Percentiles rank a stretch among this genome's conserved stretches.
Conservation (phyloP, 345 rosid genomes). For the Physaria fendleri region DNA sequence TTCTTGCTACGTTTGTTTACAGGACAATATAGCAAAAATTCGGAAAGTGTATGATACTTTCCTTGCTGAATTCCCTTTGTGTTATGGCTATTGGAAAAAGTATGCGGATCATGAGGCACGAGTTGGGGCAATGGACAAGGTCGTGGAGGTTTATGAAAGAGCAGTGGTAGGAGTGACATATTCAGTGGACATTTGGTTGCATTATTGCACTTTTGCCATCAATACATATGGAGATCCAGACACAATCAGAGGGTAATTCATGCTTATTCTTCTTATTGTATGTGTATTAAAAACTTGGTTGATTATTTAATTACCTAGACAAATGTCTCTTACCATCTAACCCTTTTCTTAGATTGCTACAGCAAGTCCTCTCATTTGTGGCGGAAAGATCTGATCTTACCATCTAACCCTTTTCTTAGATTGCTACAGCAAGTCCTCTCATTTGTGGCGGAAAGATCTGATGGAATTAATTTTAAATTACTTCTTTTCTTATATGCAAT, state of each 20-base stretch:
- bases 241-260: conserved; percentile 76
- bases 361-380: conserved; percentile 59
- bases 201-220: conserved; percentile 75
- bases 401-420: conserved; percentile 64
- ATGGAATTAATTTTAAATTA: conserved; percentile 48
- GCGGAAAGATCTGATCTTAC: conserved; percentile 54
- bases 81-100: conserved; percentile 99
- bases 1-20: conserved; percentile 21
- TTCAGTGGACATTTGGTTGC: conserved; percentile 98
- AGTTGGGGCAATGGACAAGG: conserved; percentile 82
- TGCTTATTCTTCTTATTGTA: conserved; percentile 20
- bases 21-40: conserved; percentile 82
- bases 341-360: conserved; percentile 55
- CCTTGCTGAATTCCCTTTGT: conserved; percentile 86
- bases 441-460: conserved; percentile 57
- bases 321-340: conserved; percentile 57
- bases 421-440: conserved; percentile 66
- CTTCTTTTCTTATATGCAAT: conserved; percentile 30
- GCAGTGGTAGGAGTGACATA: conserved; percentile 91
- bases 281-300: conserved; percentile 30
- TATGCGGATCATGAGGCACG: conserved; percentile 96
- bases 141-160: conserved; percentile 90
- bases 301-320: conserved; percentile 30
- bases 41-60: conserved; percentile 82
- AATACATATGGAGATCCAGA: conserved; percentile 92